Percentiles rank a stretch among this genome's conserved stretches.
These are phyloP conservation scores for Tuber indicum DNA, from an alignment of 495 filamentous ascomycete species.

Conservation along the genomic window DNA sequence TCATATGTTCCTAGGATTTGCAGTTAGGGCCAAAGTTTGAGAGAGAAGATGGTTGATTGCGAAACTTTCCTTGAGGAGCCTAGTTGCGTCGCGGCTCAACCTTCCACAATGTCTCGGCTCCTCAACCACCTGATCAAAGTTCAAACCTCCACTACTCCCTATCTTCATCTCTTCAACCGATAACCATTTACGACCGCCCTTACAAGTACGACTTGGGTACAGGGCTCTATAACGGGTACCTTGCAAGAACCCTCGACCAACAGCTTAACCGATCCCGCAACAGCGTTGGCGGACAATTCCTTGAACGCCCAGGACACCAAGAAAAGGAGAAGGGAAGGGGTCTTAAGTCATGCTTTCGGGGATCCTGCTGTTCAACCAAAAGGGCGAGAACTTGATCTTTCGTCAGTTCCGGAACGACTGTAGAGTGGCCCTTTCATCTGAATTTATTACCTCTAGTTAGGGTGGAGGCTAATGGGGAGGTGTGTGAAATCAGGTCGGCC, in stretches of 20 bases:
- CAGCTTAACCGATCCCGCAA: neutral
- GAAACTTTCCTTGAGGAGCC: neutral
- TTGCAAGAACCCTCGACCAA: neutral
- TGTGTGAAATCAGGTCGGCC: conserved; percentile 52
- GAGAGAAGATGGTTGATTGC: neutral
- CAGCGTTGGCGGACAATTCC: neutral
- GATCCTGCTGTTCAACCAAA: conserved; percentile 97
- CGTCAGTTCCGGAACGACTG: conserved; percentile 97
- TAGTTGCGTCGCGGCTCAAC: neutral
- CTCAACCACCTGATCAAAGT: conserved; percentile 2
- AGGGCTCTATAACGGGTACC: neutral
- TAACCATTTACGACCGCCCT: neutral
- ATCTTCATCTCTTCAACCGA: neutral
- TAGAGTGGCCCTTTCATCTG: conserved; percentile 17
- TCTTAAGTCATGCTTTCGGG: conserved; percentile 73
- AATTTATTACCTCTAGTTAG: neutral
- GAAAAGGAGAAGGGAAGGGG: conserved; percentile 6
- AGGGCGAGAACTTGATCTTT: conserved; percentile 99
- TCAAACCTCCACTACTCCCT: neutral
- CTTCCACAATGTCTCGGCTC: conserved; percentile 1
- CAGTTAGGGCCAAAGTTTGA: neutral
- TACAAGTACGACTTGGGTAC: neutral
- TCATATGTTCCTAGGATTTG: neutral
- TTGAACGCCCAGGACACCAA: neutral
- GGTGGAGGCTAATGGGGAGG: neutral